Evolutionary conservation across 177 flowering plant genomes (phyloP), one percentile per base, ranked within the genome.

Genomic region (Vitis hybrid): DNA sequence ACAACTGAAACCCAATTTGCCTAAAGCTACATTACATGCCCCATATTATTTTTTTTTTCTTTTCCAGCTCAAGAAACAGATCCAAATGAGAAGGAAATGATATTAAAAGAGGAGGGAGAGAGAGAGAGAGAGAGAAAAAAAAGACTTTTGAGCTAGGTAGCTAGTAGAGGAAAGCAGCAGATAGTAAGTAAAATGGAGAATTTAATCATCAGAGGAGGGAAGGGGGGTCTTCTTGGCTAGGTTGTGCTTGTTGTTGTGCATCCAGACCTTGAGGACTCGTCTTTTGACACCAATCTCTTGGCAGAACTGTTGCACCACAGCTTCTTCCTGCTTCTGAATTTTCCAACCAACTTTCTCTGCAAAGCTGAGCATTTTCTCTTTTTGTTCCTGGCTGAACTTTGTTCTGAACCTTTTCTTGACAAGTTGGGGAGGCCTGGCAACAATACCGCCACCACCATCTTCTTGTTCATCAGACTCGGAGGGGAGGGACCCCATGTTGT

Each of bases 201-300:
- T 39, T 39, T 39, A 39, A 39, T 39, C 45, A 39, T 39, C 45
- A 39, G 45, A 39, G 45, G 45, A 34, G 45, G 45, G 45, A 39
- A 39, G 45, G 65, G 56, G 23, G 58, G 67, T 79, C 73, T 85
- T 80, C 75, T 81, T 83, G 67, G 86, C 84, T 3, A 84, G 78
- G 68, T 70, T 85, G 75, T 82, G 88, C 80, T 85, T 85, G 79
- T 85, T 85, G 78, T 85, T 85, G 64, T 85, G 88, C 88, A 85
- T 85, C 88, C 88, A 85, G 39, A 85, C 88, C 74, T 85, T 85
- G 34, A 85, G 81, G 4, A 85, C 88, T 69, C 86, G 76, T 60
- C 88, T 81, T 71, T 80, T 85, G 52, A 85, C 82, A 15, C 88
- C 88, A 76, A 85, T 70, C 72, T 85, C 86, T 59, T 85, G 86